Evolutionary conservation across 164 flowering plant species (phyloP).

Genomic region (Cinnamomum micranthum): DNA sequence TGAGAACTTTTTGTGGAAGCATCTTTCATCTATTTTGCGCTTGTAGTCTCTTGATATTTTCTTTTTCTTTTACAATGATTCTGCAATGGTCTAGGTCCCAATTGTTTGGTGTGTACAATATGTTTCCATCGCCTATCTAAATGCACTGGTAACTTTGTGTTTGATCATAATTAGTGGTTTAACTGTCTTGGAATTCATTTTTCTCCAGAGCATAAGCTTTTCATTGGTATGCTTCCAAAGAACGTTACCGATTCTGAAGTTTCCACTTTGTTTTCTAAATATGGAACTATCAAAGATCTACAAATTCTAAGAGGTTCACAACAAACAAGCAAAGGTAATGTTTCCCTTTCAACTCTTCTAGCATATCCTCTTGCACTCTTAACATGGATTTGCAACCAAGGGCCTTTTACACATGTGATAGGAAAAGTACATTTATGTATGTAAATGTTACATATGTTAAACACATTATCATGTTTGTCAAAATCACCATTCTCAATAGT

Average conservation of each 20-base stretch:
- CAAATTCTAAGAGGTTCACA: slow-evolving; percentile 93
- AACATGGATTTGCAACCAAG: too few species aligned
- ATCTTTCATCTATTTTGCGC: neutral
- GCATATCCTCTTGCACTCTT: neutral
- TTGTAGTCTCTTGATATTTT: neutral
- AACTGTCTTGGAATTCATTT: slow-evolving; percentile 2
- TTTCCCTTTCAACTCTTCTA: slow-evolving; percentile 6
- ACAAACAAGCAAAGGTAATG: slow-evolving; percentile 91
- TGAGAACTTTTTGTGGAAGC: slow-evolving; percentile 12
- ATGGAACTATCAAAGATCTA: slow-evolving; percentile 82
- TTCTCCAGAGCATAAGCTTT: slow-evolving; percentile 84
- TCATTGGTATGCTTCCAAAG: slow-evolving; percentile 98
- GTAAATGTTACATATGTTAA: too few species aligned
- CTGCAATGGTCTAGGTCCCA: neutral
- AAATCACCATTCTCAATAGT: too few species aligned
- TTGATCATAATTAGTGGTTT: neutral
- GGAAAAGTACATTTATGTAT: too few species aligned
- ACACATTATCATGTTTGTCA: too few species aligned
- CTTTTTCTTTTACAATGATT: neutral
- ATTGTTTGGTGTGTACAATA: neutral
- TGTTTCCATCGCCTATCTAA: neutral
- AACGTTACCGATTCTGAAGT: slow-evolving; percentile 88
- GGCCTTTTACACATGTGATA: too few species aligned
- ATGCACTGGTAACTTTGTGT: neutral
- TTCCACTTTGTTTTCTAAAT: slow-evolving; percentile 62